Evolutionary conservation across 768 basidiomycete species (phyloP).

Genomic region (Bullera alba): DNA sequence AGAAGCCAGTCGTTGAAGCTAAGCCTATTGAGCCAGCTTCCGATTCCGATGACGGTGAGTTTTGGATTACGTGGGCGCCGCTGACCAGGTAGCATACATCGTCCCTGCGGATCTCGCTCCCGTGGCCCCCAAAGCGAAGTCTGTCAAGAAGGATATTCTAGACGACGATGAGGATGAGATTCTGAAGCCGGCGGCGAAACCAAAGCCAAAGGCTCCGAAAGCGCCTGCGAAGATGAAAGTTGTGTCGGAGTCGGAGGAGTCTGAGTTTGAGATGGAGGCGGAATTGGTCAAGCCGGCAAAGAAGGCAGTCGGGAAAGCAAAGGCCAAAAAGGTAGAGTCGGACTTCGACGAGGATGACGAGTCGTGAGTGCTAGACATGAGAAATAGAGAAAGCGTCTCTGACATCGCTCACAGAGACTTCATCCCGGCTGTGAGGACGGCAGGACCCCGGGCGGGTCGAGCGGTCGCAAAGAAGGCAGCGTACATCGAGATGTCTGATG

Average conservation of each 20-base stretch:
- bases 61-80: conserved; percentile 4
- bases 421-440: conserved; percentile 17
- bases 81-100: background rate
- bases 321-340: conserved; percentile 28
- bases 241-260: background rate
- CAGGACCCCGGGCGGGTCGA: conserved; percentile 31
- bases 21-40: conserved; percentile 19
- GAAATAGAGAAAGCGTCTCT: background rate
- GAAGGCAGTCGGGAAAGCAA: background rate
- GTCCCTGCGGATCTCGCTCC: background rate
- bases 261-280: background rate
- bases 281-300: background rate
- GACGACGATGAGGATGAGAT: too few species aligned
- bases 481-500: conserved; percentile 34
- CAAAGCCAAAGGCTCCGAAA: conserved; percentile 3
- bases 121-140: conserved; percentile 6
- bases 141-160: conserved; percentile 15
- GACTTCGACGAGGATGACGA: conserved; percentile 30
- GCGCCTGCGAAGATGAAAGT: background rate
- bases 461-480: conserved; percentile 24
- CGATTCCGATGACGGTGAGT: conserved; percentile 16
- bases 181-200: conserved; percentile 8
- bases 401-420: conserved; percentile 8
- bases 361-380: conserved; percentile 10
- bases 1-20: background rate